Evolutionary conservation across 2,329 filamentous ascomycete species (phyloP).

Genomic region (Cladorrhinum sp.): DNA sequence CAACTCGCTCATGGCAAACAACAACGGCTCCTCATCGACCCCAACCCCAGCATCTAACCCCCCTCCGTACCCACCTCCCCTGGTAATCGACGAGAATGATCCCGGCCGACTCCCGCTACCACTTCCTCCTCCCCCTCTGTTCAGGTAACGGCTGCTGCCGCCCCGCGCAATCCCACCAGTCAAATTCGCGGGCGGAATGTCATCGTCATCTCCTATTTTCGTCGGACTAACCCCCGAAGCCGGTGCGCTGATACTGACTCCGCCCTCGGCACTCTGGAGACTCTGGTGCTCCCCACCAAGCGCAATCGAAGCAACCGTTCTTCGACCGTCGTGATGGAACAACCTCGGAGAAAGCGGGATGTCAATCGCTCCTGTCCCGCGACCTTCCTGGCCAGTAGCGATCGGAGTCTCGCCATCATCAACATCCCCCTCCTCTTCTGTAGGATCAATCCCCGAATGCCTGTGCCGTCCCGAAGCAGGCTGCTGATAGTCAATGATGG

Average conservation of each 20-base stretch:
- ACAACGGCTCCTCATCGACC: constrained; percentile 62
- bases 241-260: constrained; percentile 32
- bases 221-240: background rate
- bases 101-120: background rate
- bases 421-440: constrained; percentile 35
- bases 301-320: constrained; percentile 47
- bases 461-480: constrained; percentile 28
- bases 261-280: constrained; percentile 41
- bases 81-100: constrained; percentile 10
- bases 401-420: constrained; percentile 32
- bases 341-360: constrained; percentile 69
- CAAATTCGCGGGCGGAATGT: background rate
- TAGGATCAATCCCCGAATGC: constrained; percentile 28
- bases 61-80: constrained; percentile 17
- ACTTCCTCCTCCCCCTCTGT: background rate
- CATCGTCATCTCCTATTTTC: background rate
- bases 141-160: background rate
- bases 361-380: constrained; percentile 65
- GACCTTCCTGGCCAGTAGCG: constrained; percentile 24
- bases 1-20: constrained; percentile 73
- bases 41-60: constrained; percentile 43
- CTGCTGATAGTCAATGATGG: constrained; percentile 65
- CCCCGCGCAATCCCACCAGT: background rate
- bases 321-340: constrained; percentile 42
- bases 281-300: constrained; percentile 42